Evolutionary conservation across 345 rosid genomes (phyloP).

Genomic region (Crucihimalaya himalaica): DNA sequence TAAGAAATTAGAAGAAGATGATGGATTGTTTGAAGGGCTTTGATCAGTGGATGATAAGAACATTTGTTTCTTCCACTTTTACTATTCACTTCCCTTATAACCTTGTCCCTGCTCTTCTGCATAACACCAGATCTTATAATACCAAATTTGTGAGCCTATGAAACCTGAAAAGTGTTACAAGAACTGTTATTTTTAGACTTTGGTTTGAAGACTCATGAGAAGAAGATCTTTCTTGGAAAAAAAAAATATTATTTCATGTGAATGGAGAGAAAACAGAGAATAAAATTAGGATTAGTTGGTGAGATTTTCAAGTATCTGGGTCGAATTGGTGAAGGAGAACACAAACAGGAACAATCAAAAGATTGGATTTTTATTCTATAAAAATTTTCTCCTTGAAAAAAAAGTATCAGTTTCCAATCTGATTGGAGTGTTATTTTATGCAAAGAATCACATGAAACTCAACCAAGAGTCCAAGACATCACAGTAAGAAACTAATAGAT

Average conservation of each 20-base stretch:
- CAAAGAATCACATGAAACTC: conserved; percentile 21
- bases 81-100: conserved; percentile 37
- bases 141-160: conserved; percentile 4
- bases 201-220: conserved; percentile 5
- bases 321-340: conserved; percentile 6
- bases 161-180: conserved; percentile 16
- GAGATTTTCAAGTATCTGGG: conserved; percentile 20
- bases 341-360: conserved; percentile 36
- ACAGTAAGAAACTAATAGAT: conserved; percentile 8
- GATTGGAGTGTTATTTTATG: conserved; percentile 43
- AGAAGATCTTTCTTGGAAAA: conserved; percentile 21
- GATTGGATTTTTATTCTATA: neutral
- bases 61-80: conserved; percentile 53
- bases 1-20: conserved; percentile 45
- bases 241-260: conserved; percentile 61
- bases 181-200: neutral
- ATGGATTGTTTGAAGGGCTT: conserved; percentile 69
- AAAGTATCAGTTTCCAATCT: conserved; percentile 30
- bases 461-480: too few relatives aligned
- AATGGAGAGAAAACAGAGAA: conserved; percentile 41
- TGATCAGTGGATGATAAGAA: conserved; percentile 82
- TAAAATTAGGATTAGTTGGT: conserved; percentile 34
- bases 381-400: neutral
- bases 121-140: conserved; percentile 45
- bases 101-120: conserved; percentile 59